A percentile compares a stretch with the other conserved stretches of the same genome.
Evolutionary conservation across 1,284 basidiomycete genomes (phyloP).

Genomic region (Apiotrichum veenhuisii): DNA sequence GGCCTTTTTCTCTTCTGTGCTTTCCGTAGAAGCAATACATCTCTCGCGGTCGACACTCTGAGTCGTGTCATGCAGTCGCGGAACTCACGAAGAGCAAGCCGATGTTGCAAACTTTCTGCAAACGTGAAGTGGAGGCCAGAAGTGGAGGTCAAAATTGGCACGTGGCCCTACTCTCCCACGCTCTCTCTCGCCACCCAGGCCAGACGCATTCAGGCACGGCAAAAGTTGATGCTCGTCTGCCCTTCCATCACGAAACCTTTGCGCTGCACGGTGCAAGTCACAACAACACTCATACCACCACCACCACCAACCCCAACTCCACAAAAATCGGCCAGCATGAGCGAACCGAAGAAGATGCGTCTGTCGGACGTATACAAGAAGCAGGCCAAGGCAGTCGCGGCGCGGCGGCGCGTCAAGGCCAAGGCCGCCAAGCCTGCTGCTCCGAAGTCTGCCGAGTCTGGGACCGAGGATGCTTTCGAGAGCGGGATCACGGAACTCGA

Average conservation of each 20-base stretch:
- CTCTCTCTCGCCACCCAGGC: not conserved
- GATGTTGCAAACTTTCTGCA: no score
- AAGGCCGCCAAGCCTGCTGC: not conserved
- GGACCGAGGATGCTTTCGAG: not conserved
- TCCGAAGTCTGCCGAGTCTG: not conserved
- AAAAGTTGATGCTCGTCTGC: not conserved
- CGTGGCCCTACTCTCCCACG: not conserved
- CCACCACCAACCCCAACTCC: not conserved
- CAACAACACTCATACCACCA: not conserved
- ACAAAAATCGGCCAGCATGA: not conserved
- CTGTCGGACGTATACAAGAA: conserved; percentile 1
- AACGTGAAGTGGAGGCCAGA: no score
- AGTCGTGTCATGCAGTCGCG: no score
- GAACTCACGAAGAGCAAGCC: no score
- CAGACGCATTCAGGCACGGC: not conserved
- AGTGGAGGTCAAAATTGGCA: no score
- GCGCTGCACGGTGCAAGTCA: no score
- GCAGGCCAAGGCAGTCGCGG: not conserved
- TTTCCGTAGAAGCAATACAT: no score
- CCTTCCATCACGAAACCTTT: no score
- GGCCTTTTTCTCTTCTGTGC: no score
- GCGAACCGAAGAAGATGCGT: not conserved
- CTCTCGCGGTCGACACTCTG: no score
- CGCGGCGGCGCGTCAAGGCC: not conserved
- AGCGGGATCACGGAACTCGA: no score